phyloP scores from a whole-genome alignment of 768 basidiomycete species.

The Clitopilus passeckerianus region DNA sequence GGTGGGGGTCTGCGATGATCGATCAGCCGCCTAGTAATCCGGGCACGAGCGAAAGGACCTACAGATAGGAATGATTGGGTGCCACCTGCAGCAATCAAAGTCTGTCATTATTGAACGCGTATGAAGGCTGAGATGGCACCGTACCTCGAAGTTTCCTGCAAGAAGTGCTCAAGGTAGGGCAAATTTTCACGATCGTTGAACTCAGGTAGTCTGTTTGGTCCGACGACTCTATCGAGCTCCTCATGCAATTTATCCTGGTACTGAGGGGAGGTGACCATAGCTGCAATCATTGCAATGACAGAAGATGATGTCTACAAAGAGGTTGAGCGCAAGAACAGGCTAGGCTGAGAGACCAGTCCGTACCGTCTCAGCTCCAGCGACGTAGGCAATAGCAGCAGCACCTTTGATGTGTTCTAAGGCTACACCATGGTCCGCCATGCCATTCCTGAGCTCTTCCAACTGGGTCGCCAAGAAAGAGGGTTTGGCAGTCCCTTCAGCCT shows the following conservation, averaged over 20 bases:
- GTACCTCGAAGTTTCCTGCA: conserved; percentile 21
- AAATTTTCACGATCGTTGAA: conserved; percentile 22
- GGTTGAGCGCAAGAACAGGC: background rate
- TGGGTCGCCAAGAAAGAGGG: conserved; percentile 17
- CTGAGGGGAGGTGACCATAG: conserved; percentile 32
- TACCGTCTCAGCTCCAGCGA: conserved; percentile 34
- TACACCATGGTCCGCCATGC: conserved; percentile 1
- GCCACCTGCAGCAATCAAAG: conserved; percentile 12
- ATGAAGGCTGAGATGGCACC: background rate
- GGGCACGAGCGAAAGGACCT: too few relatives aligned
- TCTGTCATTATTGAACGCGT: background rate
- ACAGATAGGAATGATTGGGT: background rate
- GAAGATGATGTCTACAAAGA: conserved; percentile 22
- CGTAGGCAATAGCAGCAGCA: conserved; percentile 14
- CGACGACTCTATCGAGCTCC: conserved; percentile 35
- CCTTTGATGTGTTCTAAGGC: conserved; percentile 14
- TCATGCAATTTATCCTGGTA: conserved; percentile 29
- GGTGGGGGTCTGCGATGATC: conserved; percentile 13
- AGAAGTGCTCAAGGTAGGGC: conserved; percentile 29
- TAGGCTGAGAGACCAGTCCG: conserved; percentile 6
- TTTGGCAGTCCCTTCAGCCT: conserved; percentile 16
- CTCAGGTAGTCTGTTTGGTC: conserved; percentile 27
- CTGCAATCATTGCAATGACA: conserved; percentile 28
- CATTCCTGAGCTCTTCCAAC: conserved; percentile 9
- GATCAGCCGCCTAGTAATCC: background rate